Evolutionary conservation across 768 basidiomycete species (phyloP), one percentile per base, ranked within the genome.

Genomic region (Coprinellus micaceus): DNA sequence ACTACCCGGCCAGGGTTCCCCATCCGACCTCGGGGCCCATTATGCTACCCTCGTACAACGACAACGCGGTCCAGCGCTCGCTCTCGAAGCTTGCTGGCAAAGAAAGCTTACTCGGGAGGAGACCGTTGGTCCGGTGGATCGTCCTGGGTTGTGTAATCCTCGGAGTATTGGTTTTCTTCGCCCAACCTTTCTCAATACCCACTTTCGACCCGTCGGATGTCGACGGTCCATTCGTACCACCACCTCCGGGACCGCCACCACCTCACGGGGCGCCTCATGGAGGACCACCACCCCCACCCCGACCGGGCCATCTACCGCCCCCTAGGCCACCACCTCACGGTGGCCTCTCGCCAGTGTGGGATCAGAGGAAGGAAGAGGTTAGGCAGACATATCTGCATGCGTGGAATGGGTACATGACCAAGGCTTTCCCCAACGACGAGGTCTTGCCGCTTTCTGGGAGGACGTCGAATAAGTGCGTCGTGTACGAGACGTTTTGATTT

Each of bases 401-500:
- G 3, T 82, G 80, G 65, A 61, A 60, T n/a, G 81, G 79, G 1
- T 87, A 86, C 64, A 68, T 73, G 60, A 62, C 62, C 21, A 66
- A 75, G 63, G 83, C 83, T 2, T 77, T 73, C 43, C 77, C 80
- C 4, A 69, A 72, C 36, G 85, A 87, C 61, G 84, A 87, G 63
- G 66, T 86, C 17, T 61, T 66, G 22, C 72, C 83, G 0, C 53
- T 81, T 2, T 69, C 74, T 6, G 83, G 80, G 7, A 63, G 62
- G 2, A 68, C 66, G 19, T 72, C 73, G 0, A 73, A 82, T 68
- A 83, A 83, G 85, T 86, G 60, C 56, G 77, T 69, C 12, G 4
- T 2, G 2, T 19, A 26, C 17, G 19, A 17, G 10, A n/a, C 53
- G 7, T 49, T n/a, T 28, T 44, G 33, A 33, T 33, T 13, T 33